phyloP scores from a whole-genome alignment of 2,329 filamentous ascomycete species.

The Xylariales sp. region DNA sequence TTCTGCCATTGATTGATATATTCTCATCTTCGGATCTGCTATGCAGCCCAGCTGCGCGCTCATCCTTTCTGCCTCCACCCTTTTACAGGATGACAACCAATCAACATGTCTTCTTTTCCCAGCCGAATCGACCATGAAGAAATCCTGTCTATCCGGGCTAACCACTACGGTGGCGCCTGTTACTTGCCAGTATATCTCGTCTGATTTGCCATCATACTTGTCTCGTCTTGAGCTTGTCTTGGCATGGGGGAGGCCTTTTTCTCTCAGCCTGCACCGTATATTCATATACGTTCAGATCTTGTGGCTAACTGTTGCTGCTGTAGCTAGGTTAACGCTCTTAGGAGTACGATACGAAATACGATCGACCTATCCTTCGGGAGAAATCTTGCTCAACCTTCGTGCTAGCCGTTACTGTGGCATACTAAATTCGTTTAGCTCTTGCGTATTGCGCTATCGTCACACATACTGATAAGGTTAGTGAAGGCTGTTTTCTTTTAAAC shows the following conservation, averaged over 20 bases:
- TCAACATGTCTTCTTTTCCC: constrained; percentile 78
- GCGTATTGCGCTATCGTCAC: no score
- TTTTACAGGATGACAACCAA: constrained; percentile 67
- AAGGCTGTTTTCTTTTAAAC: constrained; percentile 11
- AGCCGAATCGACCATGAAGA: constrained; percentile 87
- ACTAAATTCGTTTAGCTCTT: background rate
- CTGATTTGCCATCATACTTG: constrained; percentile 45
- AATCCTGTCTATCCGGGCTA: constrained; percentile 63
- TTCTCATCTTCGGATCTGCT: no score
- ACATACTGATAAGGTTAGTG: constrained; percentile 14
- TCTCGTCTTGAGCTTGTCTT: background rate
- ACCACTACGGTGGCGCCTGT: constrained; percentile 59
- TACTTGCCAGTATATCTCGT: constrained; percentile 89
- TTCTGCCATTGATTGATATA: no score
- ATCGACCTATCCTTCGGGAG: no score
- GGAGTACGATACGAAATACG: no score
- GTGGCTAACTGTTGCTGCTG: background rate
- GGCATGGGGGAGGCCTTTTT: background rate
- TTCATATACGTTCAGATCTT: background rate
- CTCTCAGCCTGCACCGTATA: background rate
- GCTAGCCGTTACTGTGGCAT: background rate
- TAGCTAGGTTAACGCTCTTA: background rate
- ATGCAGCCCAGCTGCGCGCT: no score
- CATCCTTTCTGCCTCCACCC: no score
- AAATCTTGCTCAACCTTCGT: background rate